Evolutionary conservation across 441 rosid species (phyloP), one percentile per base, ranked within the genome.

Genomic region (Populus hybrid): DNA sequence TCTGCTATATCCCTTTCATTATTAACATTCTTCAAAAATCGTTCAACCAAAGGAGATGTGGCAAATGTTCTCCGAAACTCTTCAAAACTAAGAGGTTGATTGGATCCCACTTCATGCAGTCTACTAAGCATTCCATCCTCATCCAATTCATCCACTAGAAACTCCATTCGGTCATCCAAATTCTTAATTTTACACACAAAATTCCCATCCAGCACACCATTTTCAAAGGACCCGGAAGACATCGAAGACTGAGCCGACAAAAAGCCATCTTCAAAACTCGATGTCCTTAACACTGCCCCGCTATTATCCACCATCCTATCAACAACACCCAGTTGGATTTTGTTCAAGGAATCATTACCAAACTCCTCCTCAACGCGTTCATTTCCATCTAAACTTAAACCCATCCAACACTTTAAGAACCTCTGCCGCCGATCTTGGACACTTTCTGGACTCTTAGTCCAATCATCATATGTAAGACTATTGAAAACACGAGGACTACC

Each of bases 261-360:
- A 30, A 30, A 30, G 86, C 11, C 65, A 75, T 82, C 76, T 69
- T 79, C 76, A 14, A 74, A 35, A 73, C 46, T 81, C 12, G 84
- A 77, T 36, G 73, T 80, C 82, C 92, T 82, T 78, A 85, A 82
- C 76, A 80, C 87, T 35, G 88, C 83, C 77, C 87, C 86, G 70
- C 90, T 80, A 46, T 76, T 69, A 74, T 84, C 84, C 75, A 69
- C 79, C 79, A 83, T 30, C 32, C 32, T 30, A 30, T 30, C 32
- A 30, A 30, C 32, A 30, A 30, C 32, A 30, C 32, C 32, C 32
- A 30, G 32, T 30, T 30, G 32, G 32, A 30, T 30, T 30, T 30
- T 30, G 32, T 30, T 30, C 32, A 30, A 30, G 32, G 32, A 30
- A 30, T 30, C 32, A 30, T 30, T 30, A 3, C 32, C 32, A 30